phyloP scores from a whole-genome alignment of 768 basidiomycete species.

The Podaxis carcinomalis region DNA sequence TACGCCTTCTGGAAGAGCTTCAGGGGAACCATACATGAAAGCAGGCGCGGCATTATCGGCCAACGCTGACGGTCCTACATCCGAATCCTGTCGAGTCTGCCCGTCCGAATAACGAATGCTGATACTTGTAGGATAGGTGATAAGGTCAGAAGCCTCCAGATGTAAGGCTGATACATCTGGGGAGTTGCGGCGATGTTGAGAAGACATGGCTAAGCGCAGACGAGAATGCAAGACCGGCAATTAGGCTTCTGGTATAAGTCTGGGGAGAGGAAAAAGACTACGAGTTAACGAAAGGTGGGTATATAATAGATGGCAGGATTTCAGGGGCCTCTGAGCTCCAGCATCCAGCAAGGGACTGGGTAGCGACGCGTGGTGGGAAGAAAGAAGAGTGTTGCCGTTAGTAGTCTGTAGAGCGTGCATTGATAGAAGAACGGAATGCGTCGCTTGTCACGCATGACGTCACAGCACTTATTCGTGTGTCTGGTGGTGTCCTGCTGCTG shows the following conservation, averaged over 20 bases:
- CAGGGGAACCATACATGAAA: slow-evolving; percentile 2
- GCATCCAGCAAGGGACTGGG: neutral
- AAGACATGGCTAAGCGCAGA: neutral
- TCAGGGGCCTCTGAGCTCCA: neutral
- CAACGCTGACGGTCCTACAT: neutral
- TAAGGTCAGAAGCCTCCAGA: neutral
- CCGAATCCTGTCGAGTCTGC: neutral
- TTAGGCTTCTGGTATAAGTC: neutral
- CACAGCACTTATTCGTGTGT: too few species aligned
- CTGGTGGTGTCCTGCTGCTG: too few species aligned
- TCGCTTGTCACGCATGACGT: slow-evolving; percentile 1
- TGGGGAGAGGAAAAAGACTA: too few species aligned
- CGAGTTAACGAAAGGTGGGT: too few species aligned
- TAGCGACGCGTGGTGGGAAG: too few species aligned
- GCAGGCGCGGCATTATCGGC: neutral
- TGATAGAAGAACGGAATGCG: neutral
- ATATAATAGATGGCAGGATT: too few species aligned
- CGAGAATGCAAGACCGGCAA: neutral
- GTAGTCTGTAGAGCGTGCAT: neutral
- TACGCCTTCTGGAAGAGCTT: neutral
- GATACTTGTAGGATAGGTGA: neutral
- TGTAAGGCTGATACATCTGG: neutral
- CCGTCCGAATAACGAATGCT: neutral
- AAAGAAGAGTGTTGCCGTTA: neutral
- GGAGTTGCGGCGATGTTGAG: slow-evolving; percentile 1